Conservation (phyloP, 768 basidiomycete genomes). For the Leccinum arenicola region DNA sequence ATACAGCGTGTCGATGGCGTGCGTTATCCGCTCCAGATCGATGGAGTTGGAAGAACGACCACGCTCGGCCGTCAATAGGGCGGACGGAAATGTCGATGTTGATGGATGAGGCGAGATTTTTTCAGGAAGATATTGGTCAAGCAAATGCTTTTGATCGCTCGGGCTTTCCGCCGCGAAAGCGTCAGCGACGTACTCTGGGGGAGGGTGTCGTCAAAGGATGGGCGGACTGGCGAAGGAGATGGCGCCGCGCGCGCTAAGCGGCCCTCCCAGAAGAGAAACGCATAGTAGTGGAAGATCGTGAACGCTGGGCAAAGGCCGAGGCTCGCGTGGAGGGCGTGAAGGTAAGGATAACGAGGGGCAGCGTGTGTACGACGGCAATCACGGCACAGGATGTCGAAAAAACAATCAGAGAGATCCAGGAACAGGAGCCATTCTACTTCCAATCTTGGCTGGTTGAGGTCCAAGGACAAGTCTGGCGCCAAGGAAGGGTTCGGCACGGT, state of each 20-base stretch:
- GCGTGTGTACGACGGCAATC: too few relatives aligned
- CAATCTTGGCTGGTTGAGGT: constrained; percentile 54
- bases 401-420: constrained; percentile 27
- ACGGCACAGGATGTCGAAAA: too few relatives aligned
- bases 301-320: too few relatives aligned
- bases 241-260: constrained; percentile 42
- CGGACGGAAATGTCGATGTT: neutral
- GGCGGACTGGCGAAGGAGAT: constrained; percentile 18
- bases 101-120: constrained; percentile 14
- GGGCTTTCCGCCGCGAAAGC: constrained; percentile 7
- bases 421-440: constrained; percentile 59
- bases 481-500: constrained; percentile 10
- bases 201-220: constrained; percentile 31
- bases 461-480: constrained; percentile 24
- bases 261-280: too few relatives aligned
- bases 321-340: too few relatives aligned
- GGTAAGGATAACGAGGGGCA: too few relatives aligned
- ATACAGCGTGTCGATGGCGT: constrained; percentile 89
- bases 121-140: constrained; percentile 21
- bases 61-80: neutral
- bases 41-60: constrained; percentile 41
- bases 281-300: too few relatives aligned
- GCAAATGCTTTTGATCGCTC: constrained; percentile 9
- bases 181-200: constrained; percentile 32
- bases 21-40: constrained; percentile 82